Evolutionary conservation across 2,329 filamentous ascomycete species (phyloP).

Genomic region (Acrocalymma vagum): DNA sequence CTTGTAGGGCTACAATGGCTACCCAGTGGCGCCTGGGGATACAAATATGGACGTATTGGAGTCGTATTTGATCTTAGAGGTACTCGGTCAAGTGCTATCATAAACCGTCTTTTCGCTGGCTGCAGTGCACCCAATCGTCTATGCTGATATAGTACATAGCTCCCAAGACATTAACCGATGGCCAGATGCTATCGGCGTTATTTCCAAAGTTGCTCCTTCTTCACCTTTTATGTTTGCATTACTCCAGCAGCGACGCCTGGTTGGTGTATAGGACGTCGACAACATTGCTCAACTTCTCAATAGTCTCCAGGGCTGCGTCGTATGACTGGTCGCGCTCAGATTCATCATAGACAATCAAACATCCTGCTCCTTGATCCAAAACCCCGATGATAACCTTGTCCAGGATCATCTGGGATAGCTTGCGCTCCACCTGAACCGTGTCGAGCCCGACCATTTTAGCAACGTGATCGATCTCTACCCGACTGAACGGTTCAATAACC

Average conservation of each 20-base stretch:
- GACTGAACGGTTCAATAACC: conserved; percentile 98
- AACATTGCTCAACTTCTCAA: conserved; percentile 96
- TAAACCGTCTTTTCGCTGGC: conserved; percentile 22
- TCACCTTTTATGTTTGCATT: conserved; percentile 34
- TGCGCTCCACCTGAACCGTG: conserved; percentile 95
- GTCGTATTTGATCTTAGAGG: too few relatives aligned
- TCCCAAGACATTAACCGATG: conserved; percentile 2
- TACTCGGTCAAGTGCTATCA: conserved; percentile 14
- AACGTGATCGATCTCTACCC: conserved; percentile 95
- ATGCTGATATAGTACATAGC: conserved; percentile 44
- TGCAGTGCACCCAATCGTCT: conserved; percentile 27
- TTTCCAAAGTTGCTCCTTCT: conserved; percentile 2
- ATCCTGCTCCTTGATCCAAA: conserved; percentile 95
- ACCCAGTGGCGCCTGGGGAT: too few relatives aligned
- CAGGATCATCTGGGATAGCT: conserved; percentile 98
- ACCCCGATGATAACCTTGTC: conserved; percentile 99
- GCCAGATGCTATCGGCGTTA: too few relatives aligned
- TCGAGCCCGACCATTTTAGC: conserved; percentile 98
- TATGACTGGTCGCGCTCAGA: conserved; percentile 92
- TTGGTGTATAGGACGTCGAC: conserved; percentile 98
- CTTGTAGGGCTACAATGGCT: too few relatives aligned
- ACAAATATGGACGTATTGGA: too few relatives aligned
- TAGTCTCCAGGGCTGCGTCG: conserved; percentile 91
- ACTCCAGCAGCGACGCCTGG: conserved; percentile 95
- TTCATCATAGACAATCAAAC: conserved; percentile 97